These are phyloP conservation scores for Elaeagnus macrophylla DNA, from an alignment of 306 rosid genomes.

Conservation along the genomic window DNA sequence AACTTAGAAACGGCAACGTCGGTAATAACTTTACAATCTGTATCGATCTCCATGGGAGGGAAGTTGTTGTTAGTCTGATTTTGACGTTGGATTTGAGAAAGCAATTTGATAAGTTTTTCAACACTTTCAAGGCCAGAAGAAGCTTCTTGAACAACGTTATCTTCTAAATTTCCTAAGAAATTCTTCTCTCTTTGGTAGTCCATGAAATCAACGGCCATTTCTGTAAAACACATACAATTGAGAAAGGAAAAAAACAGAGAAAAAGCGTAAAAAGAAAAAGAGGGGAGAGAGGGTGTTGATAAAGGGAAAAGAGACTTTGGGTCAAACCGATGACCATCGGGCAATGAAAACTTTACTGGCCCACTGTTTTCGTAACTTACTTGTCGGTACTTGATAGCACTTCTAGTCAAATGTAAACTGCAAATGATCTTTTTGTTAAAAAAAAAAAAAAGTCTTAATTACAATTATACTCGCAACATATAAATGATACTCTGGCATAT, in stretches of 20 bases:
- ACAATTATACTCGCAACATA: too few relatives aligned
- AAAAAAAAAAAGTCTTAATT: too few relatives aligned
- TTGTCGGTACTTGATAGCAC: neutral
- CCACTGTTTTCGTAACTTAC: too few relatives aligned
- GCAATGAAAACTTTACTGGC: too few relatives aligned
- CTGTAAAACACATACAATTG: neutral
- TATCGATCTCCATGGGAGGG: neutral
- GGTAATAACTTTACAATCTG: constrained; percentile 31
- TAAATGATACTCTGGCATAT: too few relatives aligned
- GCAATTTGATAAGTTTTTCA: constrained; percentile 48
- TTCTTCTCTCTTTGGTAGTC: constrained; percentile 15
- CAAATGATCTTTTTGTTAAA: too few relatives aligned
- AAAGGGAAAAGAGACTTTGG: constrained; percentile 3
- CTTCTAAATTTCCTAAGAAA: constrained; percentile 21
- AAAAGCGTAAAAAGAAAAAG: neutral
- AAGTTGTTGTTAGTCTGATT: constrained; percentile 7
- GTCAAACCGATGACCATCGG: constrained; percentile 20
- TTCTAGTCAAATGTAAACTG: neutral
- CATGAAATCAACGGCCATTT: constrained; percentile 30
- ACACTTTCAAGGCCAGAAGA: constrained; percentile 63
- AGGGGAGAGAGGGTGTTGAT: neutral
- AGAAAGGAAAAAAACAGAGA: neutral
- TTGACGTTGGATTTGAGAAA: constrained; percentile 24
- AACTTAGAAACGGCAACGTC: constrained; percentile 55
- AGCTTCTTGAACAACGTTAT: constrained; percentile 47